These are phyloP conservation scores for Lathyrus aphaca DNA, from an alignment of 306 rosid genomes.

Conservation along the genomic window DNA sequence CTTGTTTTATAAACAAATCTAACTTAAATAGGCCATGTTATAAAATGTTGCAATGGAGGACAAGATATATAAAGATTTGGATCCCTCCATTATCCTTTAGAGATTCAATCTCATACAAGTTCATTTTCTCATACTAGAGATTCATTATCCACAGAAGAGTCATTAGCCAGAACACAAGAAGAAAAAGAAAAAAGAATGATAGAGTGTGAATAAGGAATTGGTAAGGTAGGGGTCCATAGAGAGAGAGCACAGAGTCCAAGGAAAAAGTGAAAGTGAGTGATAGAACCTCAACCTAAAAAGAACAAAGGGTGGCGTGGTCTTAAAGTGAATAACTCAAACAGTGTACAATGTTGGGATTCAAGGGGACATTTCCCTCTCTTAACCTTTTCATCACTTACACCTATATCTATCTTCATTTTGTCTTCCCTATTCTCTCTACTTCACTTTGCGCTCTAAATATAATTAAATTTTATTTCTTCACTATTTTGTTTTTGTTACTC, in stretches of 20 bases:
- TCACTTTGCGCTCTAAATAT: too few relatives aligned
- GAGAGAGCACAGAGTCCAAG: conserved; percentile 36
- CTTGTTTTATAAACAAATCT: too few relatives aligned
- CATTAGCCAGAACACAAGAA: too few relatives aligned
- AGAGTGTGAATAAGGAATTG: conserved; percentile 1
- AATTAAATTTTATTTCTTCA: too few relatives aligned
- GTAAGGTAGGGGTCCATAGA: conserved; percentile 29
- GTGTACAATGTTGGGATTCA: conserved; percentile 53
- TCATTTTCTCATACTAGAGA: too few relatives aligned
- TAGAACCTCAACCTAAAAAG: conserved; percentile 24
- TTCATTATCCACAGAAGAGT: too few relatives aligned
- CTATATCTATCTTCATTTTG: conserved; percentile 55
- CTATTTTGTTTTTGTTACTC: too few relatives aligned
- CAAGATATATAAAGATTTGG: too few relatives aligned
- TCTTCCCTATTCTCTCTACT: conserved; percentile 35
- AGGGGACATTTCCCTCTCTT: conserved; percentile 66
- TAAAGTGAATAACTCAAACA: conserved; percentile 54
- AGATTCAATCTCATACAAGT: too few relatives aligned
- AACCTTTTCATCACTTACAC: conserved; percentile 41
- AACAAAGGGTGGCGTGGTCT: conserved; percentile 49
- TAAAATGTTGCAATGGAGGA: too few relatives aligned
- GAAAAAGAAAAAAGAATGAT: not conserved
- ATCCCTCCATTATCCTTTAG: too few relatives aligned
- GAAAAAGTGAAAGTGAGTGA: conserved; percentile 54
- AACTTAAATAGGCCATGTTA: too few relatives aligned